Conservation (phyloP, 805 yeast species). For the Teunomyces gatunensis region DNA sequence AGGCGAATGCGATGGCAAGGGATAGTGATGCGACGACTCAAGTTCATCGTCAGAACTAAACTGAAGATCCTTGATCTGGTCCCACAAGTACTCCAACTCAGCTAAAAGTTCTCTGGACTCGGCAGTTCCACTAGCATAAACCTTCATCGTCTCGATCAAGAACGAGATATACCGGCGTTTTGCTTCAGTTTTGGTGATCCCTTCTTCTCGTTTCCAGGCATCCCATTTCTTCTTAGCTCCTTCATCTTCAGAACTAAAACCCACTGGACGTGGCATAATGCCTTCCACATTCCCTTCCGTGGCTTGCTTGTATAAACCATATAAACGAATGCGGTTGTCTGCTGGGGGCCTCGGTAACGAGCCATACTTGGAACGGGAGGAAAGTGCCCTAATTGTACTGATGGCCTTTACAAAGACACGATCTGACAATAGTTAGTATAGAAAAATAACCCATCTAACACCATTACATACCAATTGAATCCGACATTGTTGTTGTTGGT, state of each 20-base stretch:
- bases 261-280: slow-evolving; percentile 63
- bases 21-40: slow-evolving; percentile 15
- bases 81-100: slow-evolving; percentile 75
- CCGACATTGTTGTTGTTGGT: slow-evolving; percentile 38
- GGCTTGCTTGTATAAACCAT: slow-evolving; percentile 85
- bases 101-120: slow-evolving; percentile 63
- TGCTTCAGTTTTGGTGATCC: slow-evolving; percentile 66
- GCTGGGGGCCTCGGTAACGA: slow-evolving; percentile 76
- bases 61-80: slow-evolving; percentile 56
- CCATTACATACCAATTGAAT: slow-evolving; percentile 43
- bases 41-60: slow-evolving; percentile 29
- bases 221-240: slow-evolving; percentile 76
- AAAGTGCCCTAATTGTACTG: slow-evolving; percentile 69
- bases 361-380: slow-evolving; percentile 60
- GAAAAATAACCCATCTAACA: too few species aligned
- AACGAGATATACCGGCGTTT: slow-evolving; percentile 66
- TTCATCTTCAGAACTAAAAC: slow-evolving; percentile 58
- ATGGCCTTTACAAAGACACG: slow-evolving; percentile 82
- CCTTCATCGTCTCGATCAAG: slow-evolving; percentile 69
- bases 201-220: slow-evolving; percentile 79
- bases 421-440: slow-evolving; percentile 41
- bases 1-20: slow-evolving; percentile 34
- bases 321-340: slow-evolving; percentile 61
- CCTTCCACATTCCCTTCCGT: slow-evolving; percentile 82
- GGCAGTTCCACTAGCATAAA: slow-evolving; percentile 63